phyloP scores from a whole-genome alignment of 1,284 basidiomycete species.

The Stygiomarasmius scandens region DNA sequence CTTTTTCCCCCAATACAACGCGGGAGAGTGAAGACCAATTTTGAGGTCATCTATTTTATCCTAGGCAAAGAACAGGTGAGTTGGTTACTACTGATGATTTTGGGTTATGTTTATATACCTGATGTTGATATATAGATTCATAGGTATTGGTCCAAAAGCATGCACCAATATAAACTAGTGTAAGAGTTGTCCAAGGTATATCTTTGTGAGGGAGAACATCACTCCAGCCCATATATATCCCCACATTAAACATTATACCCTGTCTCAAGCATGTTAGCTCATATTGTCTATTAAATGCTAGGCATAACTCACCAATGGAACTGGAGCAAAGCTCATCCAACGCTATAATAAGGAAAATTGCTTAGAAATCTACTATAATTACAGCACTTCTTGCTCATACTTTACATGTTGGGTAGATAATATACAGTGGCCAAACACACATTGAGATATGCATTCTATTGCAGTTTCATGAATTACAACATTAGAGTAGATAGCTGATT shows the following conservation, averaged over 20 bases:
- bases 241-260: slow-evolving; percentile 37
- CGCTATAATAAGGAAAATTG: slow-evolving; percentile 20
- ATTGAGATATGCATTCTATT: slow-evolving; percentile 28
- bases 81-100: not conserved
- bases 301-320: slow-evolving; percentile 27
- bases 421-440: slow-evolving; percentile 30
- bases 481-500: slow-evolving; percentile 4
- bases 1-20: slow-evolving; percentile 22
- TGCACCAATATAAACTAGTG: slow-evolving; percentile 27
- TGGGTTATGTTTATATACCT: slow-evolving; percentile 10
- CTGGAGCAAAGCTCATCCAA: slow-evolving; percentile 34
- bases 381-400: slow-evolving; percentile 11
- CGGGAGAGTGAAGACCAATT: slow-evolving; percentile 29
- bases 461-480: not conserved
- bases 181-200: slow-evolving; percentile 27
- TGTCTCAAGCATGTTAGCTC: slow-evolving; percentile 12
- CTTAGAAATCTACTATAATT: not conserved
- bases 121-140: slow-evolving; percentile 35
- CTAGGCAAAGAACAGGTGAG: slow-evolving; percentile 11
- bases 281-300: not conserved
- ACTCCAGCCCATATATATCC: slow-evolving; percentile 36
- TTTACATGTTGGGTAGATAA: slow-evolving; percentile 37
- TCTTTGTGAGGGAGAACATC: slow-evolving; percentile 24
- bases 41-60: slow-evolving; percentile 29
- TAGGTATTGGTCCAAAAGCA: slow-evolving; percentile 34